Evolutionary conservation across 768 basidiomycete species (phyloP), one percentile per base, ranked within the genome.

Genomic region (Termitomyces sp.): DNA sequence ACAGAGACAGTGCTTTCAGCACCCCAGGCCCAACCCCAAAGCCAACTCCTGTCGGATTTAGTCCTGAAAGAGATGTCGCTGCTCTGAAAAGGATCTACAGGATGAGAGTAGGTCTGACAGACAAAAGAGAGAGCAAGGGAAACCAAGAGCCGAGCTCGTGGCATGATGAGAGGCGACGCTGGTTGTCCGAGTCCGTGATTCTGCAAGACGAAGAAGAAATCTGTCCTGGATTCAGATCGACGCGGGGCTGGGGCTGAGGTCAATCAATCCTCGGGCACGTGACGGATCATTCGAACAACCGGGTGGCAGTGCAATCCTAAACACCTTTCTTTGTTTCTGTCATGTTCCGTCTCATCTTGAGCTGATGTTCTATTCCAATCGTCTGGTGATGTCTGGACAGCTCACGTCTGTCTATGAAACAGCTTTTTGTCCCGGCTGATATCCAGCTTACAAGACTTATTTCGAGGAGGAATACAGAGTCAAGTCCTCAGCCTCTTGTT

Each of bases 1-100:
- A 92, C 76, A 26, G 89, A 86, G 58, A 92, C 88, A 28, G 83
- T 78, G 60, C 83, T 84, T 62, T 86, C 85, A 0, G 82, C 78
- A 9, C 85, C 85, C 84, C 84, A 86, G 0, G 84, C 81, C 85
- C 85, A 87, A 6, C 78, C 79, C 83, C 82, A 84, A 34, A 79
- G 61, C 73, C 84, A 84, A 44, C 73, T 75, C 24, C 75, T 78
- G 54, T 87, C 85, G 0, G 84, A 79, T 54, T 79, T 79, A 29
- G 71, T 62, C 33, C 58, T 67, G 41, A 81, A 69, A 33, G 67
- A 64, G 29, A 69, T 49, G 18, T 65, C 63, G 34, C 18, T 42
- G 20, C 26, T 37, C 7, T 63, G 51, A 20, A 66, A 52, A 7
- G 62, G 50, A 31, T 74, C 72, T 34, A 77, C 65, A 9, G 77